A percentile compares a stretch with the other conserved stretches of the same genome.
Evolutionary conservation across 495 filamentous ascomycete genomes (phyloP).

Genomic region (Clohesyomyces aquaticus): DNA sequence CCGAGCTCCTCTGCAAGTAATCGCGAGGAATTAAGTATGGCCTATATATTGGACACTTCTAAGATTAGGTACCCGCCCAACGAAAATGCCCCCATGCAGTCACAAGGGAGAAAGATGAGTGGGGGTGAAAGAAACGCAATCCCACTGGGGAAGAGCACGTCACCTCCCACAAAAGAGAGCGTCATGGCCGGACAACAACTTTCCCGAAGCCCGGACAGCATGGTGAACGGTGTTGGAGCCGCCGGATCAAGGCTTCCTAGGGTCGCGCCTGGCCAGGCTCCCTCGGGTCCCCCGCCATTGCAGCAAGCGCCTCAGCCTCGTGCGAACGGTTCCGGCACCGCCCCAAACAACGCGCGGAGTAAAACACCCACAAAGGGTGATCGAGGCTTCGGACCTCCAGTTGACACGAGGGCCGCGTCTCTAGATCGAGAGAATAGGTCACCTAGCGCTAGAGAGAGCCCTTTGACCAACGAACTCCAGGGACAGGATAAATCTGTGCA

Average conservation of each 20-base stretch:
- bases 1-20: constrained; percentile 84
- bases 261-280: constrained; percentile 67
- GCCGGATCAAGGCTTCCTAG: constrained; percentile 66
- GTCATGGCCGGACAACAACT: constrained; percentile 32
- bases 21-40: constrained; percentile 79
- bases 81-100: constrained; percentile 31
- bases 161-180: constrained; percentile 24
- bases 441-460: constrained; percentile 56
- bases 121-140: constrained; percentile 33
- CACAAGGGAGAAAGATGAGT: constrained; percentile 48
- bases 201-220: constrained; percentile 44
- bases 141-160: constrained; percentile 26
- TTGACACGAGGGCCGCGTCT: constrained; percentile 56
- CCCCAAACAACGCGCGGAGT: constrained; percentile 47
- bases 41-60: constrained; percentile 88
- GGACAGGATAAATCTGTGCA: constrained; percentile 14
- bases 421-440: constrained; percentile 53
- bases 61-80: constrained; percentile 96
- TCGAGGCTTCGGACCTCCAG: constrained; percentile 54
- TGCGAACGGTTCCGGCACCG: constrained; percentile 45
- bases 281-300: constrained; percentile 82
- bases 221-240: constrained; percentile 31
- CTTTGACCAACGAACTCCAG: constrained; percentile 15
- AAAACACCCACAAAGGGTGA: constrained; percentile 59
- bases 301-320: constrained; percentile 82